A percentile compares a stretch with the other conserved stretches of the same genome.
phyloP scores from a whole-genome alignment of 2,329 filamentous ascomycete genomes.

The Neonectria neomacrospora region DNA sequence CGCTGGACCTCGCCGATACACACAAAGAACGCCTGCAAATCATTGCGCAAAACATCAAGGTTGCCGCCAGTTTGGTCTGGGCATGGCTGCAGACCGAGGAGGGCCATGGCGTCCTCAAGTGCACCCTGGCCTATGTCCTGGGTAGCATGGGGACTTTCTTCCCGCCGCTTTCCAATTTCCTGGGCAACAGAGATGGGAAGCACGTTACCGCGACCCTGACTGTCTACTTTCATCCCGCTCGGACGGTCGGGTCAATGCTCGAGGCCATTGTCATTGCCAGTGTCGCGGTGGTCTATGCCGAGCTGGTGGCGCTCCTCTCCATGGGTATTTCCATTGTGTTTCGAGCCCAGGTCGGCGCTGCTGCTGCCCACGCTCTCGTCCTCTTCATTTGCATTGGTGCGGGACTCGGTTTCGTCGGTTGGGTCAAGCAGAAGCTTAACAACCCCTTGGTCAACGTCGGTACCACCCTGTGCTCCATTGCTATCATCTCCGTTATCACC shows the following conservation, averaged over 20 bases:
- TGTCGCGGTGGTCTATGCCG: constrained; percentile 78
- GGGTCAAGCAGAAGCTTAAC: constrained; percentile 83
- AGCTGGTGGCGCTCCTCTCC: constrained; percentile 78
- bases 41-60: constrained; percentile 51
- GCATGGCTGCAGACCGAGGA: constrained; percentile 70
- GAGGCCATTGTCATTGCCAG: constrained; percentile 83
- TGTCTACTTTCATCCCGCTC: constrained; percentile 92
- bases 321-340: constrained; percentile 91
- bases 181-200: constrained; percentile 89
- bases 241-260: constrained; percentile 88
- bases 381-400: constrained; percentile 86
- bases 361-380: constrained; percentile 81
- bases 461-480: constrained; percentile 86
- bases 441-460: constrained; percentile 85
- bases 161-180: constrained; percentile 74
- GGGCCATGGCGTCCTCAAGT: constrained; percentile 87
- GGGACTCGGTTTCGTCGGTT: constrained; percentile 87
- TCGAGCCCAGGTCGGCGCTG: constrained; percentile 71
- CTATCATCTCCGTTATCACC: constrained; percentile 88
- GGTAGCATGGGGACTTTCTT: constrained; percentile 90
- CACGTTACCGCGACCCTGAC: constrained; percentile 94
- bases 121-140: constrained; percentile 87
- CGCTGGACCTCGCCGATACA: constrained; percentile 45
- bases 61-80: constrained; percentile 64
- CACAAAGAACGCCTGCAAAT: constrained; percentile 50